Evolutionary conservation across 2,329 filamentous ascomycete species (phyloP), one percentile per base, ranked within the genome.

Genomic region (Salinomyces thailandicus): DNA sequence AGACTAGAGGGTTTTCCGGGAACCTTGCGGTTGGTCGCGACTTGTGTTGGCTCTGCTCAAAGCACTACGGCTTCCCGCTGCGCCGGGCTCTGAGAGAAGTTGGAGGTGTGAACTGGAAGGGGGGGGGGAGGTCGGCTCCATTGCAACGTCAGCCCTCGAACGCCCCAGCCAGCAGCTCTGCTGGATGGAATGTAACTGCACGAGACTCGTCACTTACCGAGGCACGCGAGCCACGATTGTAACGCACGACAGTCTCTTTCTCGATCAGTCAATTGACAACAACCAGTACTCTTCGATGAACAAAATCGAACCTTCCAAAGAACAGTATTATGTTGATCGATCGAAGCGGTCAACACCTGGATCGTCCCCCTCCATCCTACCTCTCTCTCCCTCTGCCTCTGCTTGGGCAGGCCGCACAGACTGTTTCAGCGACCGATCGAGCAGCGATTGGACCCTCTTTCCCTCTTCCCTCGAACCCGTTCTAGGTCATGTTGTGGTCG

Each of bases 391-490:
- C 3, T 30, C 27, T 30, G 11, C 27, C 11, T n/a, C 3, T 30
- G 11, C 27, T 16, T n/a, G 11, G 8, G 3, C 29, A 31, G 34
- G 32, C 39, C 33, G 50, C 51, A 53, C 51, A 48, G 50, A 46
- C 50, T 48, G 46, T 51, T 50, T 50, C 43, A 46, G 35, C 33
- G 35, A 49, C 42, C 42, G 49, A 49, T 48, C 47, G 47, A 52
- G 47, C 46, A 39, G 34, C 38, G 36, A 47, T 46, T 47, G 45
- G 47, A 47, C 41, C 45, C 41, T 35, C 19, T 38, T 30, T 8
- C 20, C 7, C 7, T n/a, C n/a, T n/a, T n/a, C n/a, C n/a, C n/a
- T n/a, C 22, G 22, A n/a, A 8, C 22, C 22, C 22, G 11, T 30
- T 15, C 11, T 8, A 30, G 27, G 27, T 30, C 11, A 8, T 38